phyloP scores from a whole-genome alignment of 495 filamentous ascomycete species.

The Aspergillus saccharolyticus region DNA sequence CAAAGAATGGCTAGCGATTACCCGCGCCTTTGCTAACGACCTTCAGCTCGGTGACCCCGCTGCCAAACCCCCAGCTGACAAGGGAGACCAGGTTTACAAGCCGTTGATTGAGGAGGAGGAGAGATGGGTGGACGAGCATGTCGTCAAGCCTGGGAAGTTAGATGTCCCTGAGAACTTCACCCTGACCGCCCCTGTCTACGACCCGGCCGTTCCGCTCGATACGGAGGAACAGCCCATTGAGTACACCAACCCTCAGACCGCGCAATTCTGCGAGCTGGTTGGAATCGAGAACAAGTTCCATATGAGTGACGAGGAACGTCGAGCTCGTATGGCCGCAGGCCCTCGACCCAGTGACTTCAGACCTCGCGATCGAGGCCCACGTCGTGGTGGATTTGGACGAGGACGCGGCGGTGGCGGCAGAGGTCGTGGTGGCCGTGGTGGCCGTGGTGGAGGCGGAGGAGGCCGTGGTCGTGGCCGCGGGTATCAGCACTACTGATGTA shows the following conservation, averaged over 20 bases:
- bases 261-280: constrained; percentile 68
- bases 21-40: constrained; percentile 65
- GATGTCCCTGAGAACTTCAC: constrained; percentile 70
- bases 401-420: constrained; percentile 18
- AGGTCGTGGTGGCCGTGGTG: background rate
- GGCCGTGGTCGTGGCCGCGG: background rate
- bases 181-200: constrained; percentile 67
- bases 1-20: constrained; percentile 91
- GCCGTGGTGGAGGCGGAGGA: background rate
- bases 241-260: constrained; percentile 80
- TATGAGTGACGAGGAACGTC: constrained; percentile 61
- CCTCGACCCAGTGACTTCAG: constrained; percentile 25
- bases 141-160: constrained; percentile 56
- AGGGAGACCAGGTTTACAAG: constrained; percentile 61
- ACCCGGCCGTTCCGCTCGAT: constrained; percentile 33
- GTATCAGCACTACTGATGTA: background rate
- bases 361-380: constrained; percentile 6
- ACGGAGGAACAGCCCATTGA: constrained; percentile 55
- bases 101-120: constrained; percentile 58
- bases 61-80: constrained; percentile 42
- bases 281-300: constrained; percentile 74
- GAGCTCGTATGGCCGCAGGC: constrained; percentile 38
- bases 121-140: constrained; percentile 70
- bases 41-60: constrained; percentile 54
- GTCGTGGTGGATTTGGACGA: constrained; percentile 17